phyloP scores from a whole-genome alignment of 1,284 basidiomycete genomes.

The Blastosporella zonata region DNA sequence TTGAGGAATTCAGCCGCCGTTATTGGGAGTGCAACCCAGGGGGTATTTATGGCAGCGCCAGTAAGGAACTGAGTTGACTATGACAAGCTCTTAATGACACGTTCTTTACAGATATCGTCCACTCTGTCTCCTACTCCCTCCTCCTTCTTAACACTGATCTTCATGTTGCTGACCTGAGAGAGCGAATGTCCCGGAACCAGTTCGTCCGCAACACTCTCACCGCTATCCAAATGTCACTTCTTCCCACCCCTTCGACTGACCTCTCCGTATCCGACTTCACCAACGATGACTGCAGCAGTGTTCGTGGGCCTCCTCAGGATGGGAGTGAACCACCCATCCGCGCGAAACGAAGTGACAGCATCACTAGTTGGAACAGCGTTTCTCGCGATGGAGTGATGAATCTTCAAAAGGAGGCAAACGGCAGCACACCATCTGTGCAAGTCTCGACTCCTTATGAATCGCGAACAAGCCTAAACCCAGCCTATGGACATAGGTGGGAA shows the following conservation, averaged over 20 bases:
- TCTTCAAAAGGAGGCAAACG: slow-evolving; percentile 38
- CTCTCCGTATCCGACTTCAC: slow-evolving; percentile 60
- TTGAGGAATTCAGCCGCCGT: slow-evolving; percentile 85
- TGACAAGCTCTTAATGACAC: neutral
- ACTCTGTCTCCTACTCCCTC: slow-evolving; percentile 90
- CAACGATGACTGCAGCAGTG: slow-evolving; percentile 60
- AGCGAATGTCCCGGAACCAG: slow-evolving; percentile 90
- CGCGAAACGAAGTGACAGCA: slow-evolving; percentile 76
- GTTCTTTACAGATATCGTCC: slow-evolving; percentile 74
- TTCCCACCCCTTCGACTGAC: slow-evolving; percentile 44
- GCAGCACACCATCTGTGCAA: slow-evolving; percentile 49
- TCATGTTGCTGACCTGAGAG: slow-evolving; percentile 88
- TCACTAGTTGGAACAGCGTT: slow-evolving; percentile 79
- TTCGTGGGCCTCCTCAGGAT: slow-evolving; percentile 48
- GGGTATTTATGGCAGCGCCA: slow-evolving; percentile 77
- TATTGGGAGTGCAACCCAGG: slow-evolving; percentile 91
- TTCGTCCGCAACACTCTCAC: slow-evolving; percentile 92
- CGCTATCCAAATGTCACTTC: slow-evolving; percentile 76
- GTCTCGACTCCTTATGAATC: slow-evolving; percentile 40
- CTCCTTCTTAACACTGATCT: slow-evolving; percentile 96
- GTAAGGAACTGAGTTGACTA: slow-evolving; percentile 43
- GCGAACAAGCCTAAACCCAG: slow-evolving; percentile 36
- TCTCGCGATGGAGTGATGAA: slow-evolving; percentile 52
- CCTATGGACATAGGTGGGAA: slow-evolving; percentile 75
- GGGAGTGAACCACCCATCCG: slow-evolving; percentile 46